These are phyloP conservation scores for Saturnispora quitensis DNA, from an alignment of 805 yeast genomes.

Conservation along the genomic window DNA sequence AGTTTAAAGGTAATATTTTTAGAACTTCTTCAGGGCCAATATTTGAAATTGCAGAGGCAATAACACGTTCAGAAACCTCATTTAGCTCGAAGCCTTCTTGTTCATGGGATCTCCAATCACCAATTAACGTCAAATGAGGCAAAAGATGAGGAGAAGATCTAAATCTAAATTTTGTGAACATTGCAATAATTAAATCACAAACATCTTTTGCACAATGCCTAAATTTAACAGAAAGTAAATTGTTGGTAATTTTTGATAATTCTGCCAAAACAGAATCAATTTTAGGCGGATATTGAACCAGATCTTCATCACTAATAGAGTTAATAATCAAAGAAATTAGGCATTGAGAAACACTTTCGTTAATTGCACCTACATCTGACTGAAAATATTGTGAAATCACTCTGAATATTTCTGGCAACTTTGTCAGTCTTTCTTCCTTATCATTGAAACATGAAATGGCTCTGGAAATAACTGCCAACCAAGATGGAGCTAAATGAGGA, in stretches of 20 bases:
- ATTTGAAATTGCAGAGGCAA: constrained; percentile 68
- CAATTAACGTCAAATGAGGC: constrained; percentile 59
- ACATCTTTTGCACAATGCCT: constrained; percentile 69
- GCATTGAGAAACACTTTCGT: constrained; percentile 77
- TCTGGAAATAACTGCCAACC: constrained; percentile 92
- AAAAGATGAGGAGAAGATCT: constrained; percentile 66
- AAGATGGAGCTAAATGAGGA: constrained; percentile 79
- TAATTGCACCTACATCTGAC: constrained; percentile 56
- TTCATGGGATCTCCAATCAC: constrained; percentile 80
- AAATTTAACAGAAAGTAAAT: constrained; percentile 61
- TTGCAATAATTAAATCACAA: constrained; percentile 54
- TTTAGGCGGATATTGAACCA: constrained; percentile 46
- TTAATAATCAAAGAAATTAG: constrained; percentile 68
- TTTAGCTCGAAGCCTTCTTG: constrained; percentile 56
- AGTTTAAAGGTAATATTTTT: constrained; percentile 66
- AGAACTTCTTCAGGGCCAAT: constrained; percentile 85
- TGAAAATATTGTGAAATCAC: constrained; percentile 55
- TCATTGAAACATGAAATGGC: constrained; percentile 48
- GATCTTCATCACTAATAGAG: constrained; percentile 49
- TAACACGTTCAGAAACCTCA: constrained; percentile 69
- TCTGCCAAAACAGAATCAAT: constrained; percentile 46
- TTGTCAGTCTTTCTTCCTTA: constrained; percentile 42
- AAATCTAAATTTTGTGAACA: constrained; percentile 53
- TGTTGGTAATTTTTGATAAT: constrained; percentile 43
- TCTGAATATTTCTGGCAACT: constrained; percentile 48